Base-by-base conservation (phyloP, 2,329 filamentous ascomycete species). In the Tolypocladium cylindrosporum region DNA sequence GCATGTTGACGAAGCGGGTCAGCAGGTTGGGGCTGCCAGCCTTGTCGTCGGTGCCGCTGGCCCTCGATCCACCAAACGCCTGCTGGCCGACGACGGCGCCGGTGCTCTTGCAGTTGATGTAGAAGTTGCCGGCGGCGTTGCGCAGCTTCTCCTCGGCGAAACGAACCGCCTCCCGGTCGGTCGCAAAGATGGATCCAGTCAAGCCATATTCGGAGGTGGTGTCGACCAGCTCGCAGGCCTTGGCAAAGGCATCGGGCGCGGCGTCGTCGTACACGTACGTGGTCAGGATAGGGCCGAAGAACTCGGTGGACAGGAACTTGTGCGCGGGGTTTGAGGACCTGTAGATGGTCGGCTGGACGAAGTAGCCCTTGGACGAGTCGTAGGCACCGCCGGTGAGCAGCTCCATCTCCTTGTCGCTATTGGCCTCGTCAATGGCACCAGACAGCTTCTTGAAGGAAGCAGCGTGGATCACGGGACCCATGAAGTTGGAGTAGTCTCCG, bases 391-490 rank as follows among this genome's bases (percentile, higher is more conserved):
- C 91, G 1, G 81, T 82, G 19, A 96, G 72, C 3, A 93, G 79
- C 70, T 89, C 80, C 16, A 96, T 81, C 63, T 88, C 83, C 10
- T 77, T 74, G 71, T 95, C 91, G 10, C 79, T 78, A 75, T 90
- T 91, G n/a, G 90, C 89, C 39, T 83, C 84, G 60, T 94, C 88
- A 63, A 96, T 95, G 57, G 87, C 88, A 24, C 80, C 79, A 0
- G 83, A 80, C 2, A 96, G 82, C 74, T 92, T 93, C 71, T 91
- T 84, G 80, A 95, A 96, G 13, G 88, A 89, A 13, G 78, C 82
- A 62, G 86, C 81, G 76, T 95, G 90, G 72, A 96, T 95, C 59
- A 96, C 90, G 27, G 91, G 91, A 11, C 90, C 90, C 67, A 92
- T 85, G 77, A 96, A 95, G 77, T 91, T 90, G 65, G 81, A 77